Conservation (phyloP, 2,329 filamentous ascomycete genomes). For the Ascocoryne sarcoides region DNA sequence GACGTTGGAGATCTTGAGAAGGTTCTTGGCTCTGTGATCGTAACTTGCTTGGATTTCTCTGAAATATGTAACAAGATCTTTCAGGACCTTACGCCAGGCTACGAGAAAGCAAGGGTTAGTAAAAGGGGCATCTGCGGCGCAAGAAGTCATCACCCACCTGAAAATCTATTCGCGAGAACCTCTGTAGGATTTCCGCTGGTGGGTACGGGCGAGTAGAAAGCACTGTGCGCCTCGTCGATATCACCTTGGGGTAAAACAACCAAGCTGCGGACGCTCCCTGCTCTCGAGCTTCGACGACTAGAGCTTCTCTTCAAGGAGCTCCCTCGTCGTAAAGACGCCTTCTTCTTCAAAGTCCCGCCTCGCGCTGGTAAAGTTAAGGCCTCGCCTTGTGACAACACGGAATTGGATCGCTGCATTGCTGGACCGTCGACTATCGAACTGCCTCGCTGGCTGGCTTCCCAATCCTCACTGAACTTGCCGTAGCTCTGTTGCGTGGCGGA, state of each 20-base stretch:
- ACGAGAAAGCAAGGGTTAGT: conserved; percentile 1
- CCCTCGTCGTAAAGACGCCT: conserved; percentile 64
- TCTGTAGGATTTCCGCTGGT: conserved; percentile 84
- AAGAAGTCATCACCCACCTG: conserved; percentile 49
- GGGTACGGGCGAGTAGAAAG: conserved; percentile 83
- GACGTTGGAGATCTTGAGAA: conserved; percentile 74
- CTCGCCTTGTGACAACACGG: conserved; percentile 34
- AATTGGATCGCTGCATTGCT: conserved; percentile 51
- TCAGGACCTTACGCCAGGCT: conserved; percentile 94
- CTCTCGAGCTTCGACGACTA: conserved; percentile 73
- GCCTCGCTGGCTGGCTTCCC: conserved; percentile 59
- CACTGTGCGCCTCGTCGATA: conserved; percentile 66
- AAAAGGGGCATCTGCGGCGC: not conserved
- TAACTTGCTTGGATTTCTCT: conserved; percentile 85
- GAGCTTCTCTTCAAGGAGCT: conserved; percentile 69
- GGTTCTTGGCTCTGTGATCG: conserved; percentile 72
- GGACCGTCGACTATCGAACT: conserved; percentile 49
- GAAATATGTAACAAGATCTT: conserved; percentile 90
- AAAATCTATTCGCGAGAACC: conserved; percentile 75
- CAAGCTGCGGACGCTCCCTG: conserved; percentile 79
- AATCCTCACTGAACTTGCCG: conserved; percentile 60
- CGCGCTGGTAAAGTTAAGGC: conserved; percentile 33
- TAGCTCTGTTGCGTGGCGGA: conserved; percentile 15
- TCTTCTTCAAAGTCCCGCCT: conserved; percentile 81
- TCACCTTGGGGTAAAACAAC: conserved; percentile 61